Conservation (phyloP, 768 basidiomycete genomes). For the Pulveroboletus sp. region DNA sequence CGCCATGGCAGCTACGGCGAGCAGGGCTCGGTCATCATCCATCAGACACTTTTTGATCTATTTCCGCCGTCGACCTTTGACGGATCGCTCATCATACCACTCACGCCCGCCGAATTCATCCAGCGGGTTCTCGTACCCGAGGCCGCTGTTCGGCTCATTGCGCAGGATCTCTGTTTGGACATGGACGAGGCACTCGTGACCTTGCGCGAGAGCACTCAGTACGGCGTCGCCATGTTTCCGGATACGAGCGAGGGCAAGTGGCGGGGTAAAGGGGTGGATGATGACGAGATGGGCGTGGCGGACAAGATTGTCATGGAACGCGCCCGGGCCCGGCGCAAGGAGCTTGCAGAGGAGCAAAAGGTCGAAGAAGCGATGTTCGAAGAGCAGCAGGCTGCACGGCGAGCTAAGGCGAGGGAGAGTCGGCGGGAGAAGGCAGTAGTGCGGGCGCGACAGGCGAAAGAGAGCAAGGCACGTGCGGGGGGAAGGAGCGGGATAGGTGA, state of each 20-base stretch:
- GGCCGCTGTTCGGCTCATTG: slow-evolving; percentile 75
- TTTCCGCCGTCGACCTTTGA: slow-evolving; percentile 64
- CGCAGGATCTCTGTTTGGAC: slow-evolving; percentile 58
- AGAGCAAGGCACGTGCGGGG: slow-evolving; percentile 1
- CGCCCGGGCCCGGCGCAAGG: slow-evolving; percentile 37
- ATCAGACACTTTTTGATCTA: slow-evolving; percentile 68
- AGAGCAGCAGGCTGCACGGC: slow-evolving; percentile 22
- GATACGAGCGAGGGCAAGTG: slow-evolving; percentile 32
- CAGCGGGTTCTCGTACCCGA: slow-evolving; percentile 89
- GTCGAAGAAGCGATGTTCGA: slow-evolving; percentile 29
- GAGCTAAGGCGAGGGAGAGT: slow-evolving; percentile 14
- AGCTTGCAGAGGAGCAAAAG: slow-evolving; percentile 40
- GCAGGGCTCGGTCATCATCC: slow-evolving; percentile 75
- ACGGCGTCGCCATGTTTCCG: slow-evolving; percentile 85
- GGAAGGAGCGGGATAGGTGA: background rate
- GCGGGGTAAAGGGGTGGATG: slow-evolving; percentile 36
- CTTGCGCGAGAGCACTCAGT: slow-evolving; percentile 71
- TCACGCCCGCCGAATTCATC: slow-evolving; percentile 73
- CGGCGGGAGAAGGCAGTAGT: slow-evolving; percentile 21
- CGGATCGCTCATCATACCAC: slow-evolving; percentile 51
- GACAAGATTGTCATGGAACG: slow-evolving; percentile 45
- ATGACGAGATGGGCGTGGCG: slow-evolving; percentile 30
- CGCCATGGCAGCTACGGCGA: slow-evolving; percentile 69
- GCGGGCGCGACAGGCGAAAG: slow-evolving; percentile 16
- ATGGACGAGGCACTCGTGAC: slow-evolving; percentile 51